These are phyloP conservation scores for Stachybotrys chartarum DNA, from an alignment of 2,329 filamentous ascomycete species.

Conservation along the genomic window DNA sequence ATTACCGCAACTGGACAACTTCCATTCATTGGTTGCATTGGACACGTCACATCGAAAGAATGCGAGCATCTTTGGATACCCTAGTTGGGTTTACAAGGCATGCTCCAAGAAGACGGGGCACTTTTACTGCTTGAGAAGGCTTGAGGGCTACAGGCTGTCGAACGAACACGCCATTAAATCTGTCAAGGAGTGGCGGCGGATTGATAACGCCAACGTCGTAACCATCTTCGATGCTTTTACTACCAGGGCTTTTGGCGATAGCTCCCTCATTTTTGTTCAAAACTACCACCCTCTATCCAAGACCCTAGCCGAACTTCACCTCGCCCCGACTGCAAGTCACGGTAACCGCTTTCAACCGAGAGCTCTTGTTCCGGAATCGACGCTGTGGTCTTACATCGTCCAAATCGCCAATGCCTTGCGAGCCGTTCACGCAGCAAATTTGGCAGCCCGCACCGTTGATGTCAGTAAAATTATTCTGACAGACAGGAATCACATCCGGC, in stretches of 20 bases:
- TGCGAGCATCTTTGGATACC: slow-evolving; percentile 73
- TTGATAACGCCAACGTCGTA: slow-evolving; percentile 76
- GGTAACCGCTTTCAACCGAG: slow-evolving; percentile 38
- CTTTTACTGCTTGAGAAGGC: slow-evolving; percentile 76
- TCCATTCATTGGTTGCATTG: slow-evolving; percentile 85
- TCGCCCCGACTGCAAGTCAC: slow-evolving; percentile 34
- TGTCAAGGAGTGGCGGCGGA: slow-evolving; percentile 82
- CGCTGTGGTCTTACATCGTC: slow-evolving; percentile 86
- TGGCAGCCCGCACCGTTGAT: slow-evolving; percentile 82
- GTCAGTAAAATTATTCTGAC: slow-evolving; percentile 85
- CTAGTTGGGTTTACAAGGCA: slow-evolving; percentile 94
- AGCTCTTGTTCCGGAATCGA: slow-evolving; percentile 56
- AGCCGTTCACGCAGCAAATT: slow-evolving; percentile 70
- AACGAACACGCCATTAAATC: slow-evolving; percentile 84
- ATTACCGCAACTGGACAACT: slow-evolving; percentile 75
- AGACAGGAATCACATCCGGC: slow-evolving; percentile 79
- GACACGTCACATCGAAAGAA: slow-evolving; percentile 77
- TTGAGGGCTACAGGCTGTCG: slow-evolving; percentile 83
- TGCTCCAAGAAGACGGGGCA: slow-evolving; percentile 82
- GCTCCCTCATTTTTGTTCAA: slow-evolving; percentile 87
- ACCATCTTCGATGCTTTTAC: slow-evolving; percentile 90
- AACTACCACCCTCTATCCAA: slow-evolving; percentile 90
- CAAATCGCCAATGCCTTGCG: slow-evolving; percentile 86
- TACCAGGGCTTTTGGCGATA: slow-evolving; percentile 85
- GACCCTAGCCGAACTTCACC: slow-evolving; percentile 79